Evolutionary conservation across 129 eudicot species (phyloP), one percentile per base, ranked within the genome.

Genomic region (Flaveria linearis): DNA sequence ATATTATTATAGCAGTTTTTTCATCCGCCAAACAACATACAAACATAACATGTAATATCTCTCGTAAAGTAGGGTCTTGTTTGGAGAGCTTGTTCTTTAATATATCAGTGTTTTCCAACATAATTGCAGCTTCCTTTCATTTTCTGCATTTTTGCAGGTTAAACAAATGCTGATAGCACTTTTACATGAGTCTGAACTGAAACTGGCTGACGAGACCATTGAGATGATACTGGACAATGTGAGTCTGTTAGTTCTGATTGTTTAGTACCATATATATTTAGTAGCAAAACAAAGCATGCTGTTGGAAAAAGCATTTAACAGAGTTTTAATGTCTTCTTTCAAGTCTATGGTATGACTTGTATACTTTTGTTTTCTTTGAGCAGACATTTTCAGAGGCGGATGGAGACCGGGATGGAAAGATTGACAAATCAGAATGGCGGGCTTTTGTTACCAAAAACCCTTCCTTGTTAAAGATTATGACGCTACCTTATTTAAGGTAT

Each of bases 91-190:
- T 20, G 13, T 18, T 9, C 14, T 18, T 17, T 18, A 18, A 17
- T 56, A 17, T 8, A 9, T 56, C 62, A 18, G 2, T 18, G 22
- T 8, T 56, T 56, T 56, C 5, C 28, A 8, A 2, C 9, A 1
- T 56, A 20, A 17, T 26, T 25, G 42, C 0, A 23, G 11, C 41
- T 13, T 8, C 14, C 5, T 68, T 69, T 46, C 57, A 69, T 23
- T 3, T 15, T 16, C n/a, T 18, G 28, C 15, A 50, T 13, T 50
- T 82, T 84, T 79, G 78, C 82, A 94, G 99, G 99, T 94, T 63
- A 94, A 89, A 82, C 90, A 91, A 83, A 94, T 94, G 96, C 69
- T 94, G 75, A 86, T 94, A 77, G 99, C 99, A 62, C 96, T 91
- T 84, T 74, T 94, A 71, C 82, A 84, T 15, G 99, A 94, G 83